A percentile compares a stretch with the other conserved stretches of the same genome.
Evolutionary conservation across 805 yeast genomes (phyloP).

Genomic region (Ogataea pini): DNA sequence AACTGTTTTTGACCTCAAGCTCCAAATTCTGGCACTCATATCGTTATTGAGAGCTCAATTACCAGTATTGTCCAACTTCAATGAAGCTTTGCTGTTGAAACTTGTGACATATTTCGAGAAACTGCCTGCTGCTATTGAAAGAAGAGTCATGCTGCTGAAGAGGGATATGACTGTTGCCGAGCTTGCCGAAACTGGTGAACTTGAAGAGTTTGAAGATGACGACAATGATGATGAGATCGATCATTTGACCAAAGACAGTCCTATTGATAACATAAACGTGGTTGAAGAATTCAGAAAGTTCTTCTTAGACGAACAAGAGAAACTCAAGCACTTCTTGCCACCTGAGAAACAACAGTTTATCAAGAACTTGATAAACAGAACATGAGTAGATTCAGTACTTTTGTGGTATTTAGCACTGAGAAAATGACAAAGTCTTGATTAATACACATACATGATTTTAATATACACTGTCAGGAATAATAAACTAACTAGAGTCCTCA

Average conservation of each 20-base stretch:
- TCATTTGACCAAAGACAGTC: conserved; percentile 34
- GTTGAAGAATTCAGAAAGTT: conserved; percentile 33
- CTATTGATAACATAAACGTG: conserved; percentile 35
- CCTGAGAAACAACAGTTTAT: conserved; percentile 25
- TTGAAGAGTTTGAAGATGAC: conserved; percentile 24
- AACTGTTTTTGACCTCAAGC: conserved; percentile 57
- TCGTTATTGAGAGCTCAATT: conserved; percentile 41
- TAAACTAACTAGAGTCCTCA: conserved; percentile 14
- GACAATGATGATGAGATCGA: conserved; percentile 33
- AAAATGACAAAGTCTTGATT: conserved; percentile 6
- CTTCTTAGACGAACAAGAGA: conserved; percentile 20
- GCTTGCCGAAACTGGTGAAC: conserved; percentile 37
- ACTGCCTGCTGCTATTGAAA: conserved; percentile 51
- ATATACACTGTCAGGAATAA: conserved; percentile 2
- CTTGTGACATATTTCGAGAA: conserved; percentile 43
- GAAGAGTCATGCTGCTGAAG: conserved; percentile 45
- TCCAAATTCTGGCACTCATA: conserved; percentile 50
- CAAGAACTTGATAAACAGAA: conserved; percentile 18
- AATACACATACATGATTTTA: conserved; percentile 5
- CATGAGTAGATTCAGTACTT: not conserved
- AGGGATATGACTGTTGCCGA: conserved; percentile 37
- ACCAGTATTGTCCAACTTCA: conserved; percentile 26
- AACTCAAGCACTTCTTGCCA: conserved; percentile 13
- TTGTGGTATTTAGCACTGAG: conserved; percentile 1
- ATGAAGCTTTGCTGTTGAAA: conserved; percentile 32